Conservation (phyloP, 139 green algal species). For the Pleodorina starrii region DNA sequence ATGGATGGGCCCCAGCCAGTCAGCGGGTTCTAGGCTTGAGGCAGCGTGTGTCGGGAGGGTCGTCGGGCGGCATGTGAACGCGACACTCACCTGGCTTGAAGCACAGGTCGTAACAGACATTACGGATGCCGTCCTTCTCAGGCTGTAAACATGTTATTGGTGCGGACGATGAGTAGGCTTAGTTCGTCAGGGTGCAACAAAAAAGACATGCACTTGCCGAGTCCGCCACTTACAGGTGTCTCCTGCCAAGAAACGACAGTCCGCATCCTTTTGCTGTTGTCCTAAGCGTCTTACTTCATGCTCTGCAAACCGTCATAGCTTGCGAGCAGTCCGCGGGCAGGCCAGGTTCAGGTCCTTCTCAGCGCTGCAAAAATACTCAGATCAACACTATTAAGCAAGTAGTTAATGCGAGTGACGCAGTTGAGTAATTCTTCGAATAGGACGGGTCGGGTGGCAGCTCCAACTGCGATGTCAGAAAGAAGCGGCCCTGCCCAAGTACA, state of each 20-base stretch:
- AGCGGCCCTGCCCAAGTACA: too few relatives aligned
- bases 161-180: background rate
- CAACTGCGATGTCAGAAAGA: background rate
- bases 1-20: background rate
- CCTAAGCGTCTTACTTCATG: constrained; percentile 12
- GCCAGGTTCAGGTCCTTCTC: too few relatives aligned
- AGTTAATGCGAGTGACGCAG: too few relatives aligned
- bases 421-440: background rate
- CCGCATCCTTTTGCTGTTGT: constrained; percentile 55
- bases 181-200: background rate
- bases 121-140: constrained; percentile 82
- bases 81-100: constrained; percentile 76
- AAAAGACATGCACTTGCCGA: background rate
- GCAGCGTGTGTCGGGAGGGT: background rate
- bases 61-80: constrained; percentile 24
- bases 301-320: background rate
- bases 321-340: constrained; percentile 1
- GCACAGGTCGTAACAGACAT: constrained; percentile 84
- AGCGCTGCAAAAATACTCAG: too few relatives aligned
- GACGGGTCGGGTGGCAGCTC: background rate
- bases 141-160: constrained; percentile 62
- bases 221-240: constrained; percentile 60
- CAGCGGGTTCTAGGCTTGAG: background rate
- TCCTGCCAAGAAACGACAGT: constrained; percentile 74
- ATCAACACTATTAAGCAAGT: too few relatives aligned